A percentile compares a stretch with the other conserved stretches of the same genome.
Evolutionary conservation across 345 rosid species (phyloP).

Genomic region (Balakata baccata): DNA sequence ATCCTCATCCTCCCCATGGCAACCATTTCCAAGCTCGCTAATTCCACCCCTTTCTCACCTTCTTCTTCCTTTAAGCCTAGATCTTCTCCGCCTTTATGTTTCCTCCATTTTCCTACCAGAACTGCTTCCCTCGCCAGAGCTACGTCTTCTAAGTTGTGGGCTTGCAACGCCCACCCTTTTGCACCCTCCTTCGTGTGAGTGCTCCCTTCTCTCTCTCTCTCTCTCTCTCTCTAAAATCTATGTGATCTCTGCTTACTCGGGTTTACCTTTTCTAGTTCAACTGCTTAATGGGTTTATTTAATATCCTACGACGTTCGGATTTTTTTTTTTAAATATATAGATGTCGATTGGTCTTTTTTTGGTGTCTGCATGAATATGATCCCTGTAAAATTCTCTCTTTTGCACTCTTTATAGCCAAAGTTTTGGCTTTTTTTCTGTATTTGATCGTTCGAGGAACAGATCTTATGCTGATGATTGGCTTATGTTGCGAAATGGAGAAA

Average conservation of each 20-base stretch:
- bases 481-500: no score
- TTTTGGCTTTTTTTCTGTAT: neutral
- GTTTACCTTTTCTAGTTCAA: neutral
- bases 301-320: neutral
- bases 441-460: neutral
- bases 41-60: constrained; percentile 32
- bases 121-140: constrained; percentile 35
- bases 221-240: neutral
- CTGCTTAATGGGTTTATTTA: neutral
- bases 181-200: constrained; percentile 57
- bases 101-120: constrained; percentile 31
- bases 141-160: constrained; percentile 48
- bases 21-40: constrained; percentile 71
- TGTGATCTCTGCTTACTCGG: constrained; percentile 2
- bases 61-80: constrained; percentile 37
- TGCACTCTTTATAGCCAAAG: neutral
- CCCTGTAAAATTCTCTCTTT: neutral
- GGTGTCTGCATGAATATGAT: neutral
- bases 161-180: constrained; percentile 29
- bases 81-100: constrained; percentile 37
- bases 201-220: neutral
- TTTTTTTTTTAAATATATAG: neutral
- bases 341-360: neutral
- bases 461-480: neutral
- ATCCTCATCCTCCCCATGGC: constrained; percentile 44